These are phyloP conservation scores for Suaeda aralocaspica DNA, from an alignment of 148 eudicot genomes.

Conservation along the genomic window DNA sequence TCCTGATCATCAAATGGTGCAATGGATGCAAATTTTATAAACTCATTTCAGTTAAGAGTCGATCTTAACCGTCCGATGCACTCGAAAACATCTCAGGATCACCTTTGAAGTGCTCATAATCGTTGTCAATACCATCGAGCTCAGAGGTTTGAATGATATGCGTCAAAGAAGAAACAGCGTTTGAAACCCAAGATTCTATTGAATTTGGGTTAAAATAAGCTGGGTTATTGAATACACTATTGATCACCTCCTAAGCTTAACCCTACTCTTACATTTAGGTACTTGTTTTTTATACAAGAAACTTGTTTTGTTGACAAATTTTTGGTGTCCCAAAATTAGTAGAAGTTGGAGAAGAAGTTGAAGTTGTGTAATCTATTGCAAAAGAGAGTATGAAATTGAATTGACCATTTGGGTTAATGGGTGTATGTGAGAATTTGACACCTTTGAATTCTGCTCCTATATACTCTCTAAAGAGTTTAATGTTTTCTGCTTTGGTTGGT, in stretches of 20 bases:
- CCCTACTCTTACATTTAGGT: slow-evolving; percentile 40
- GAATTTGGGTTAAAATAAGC: slow-evolving; percentile 39
- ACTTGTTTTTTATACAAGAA: slow-evolving; percentile 25
- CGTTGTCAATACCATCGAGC: slow-evolving; percentile 47
- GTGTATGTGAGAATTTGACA: slow-evolving; percentile 47
- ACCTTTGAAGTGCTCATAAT: slow-evolving; percentile 46
- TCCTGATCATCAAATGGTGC: slow-evolving; percentile 40
- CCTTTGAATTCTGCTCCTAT: slow-evolving; percentile 49
- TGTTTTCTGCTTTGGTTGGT: slow-evolving; percentile 30
- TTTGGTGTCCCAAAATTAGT: slow-evolving; percentile 47
- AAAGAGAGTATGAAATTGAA: slow-evolving; percentile 56
- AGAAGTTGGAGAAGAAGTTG: slow-evolving; percentile 37
- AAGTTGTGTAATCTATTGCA: slow-evolving; percentile 55
- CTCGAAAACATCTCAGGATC: slow-evolving; percentile 33
- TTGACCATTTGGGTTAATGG: slow-evolving; percentile 45
- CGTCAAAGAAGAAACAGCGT: slow-evolving; percentile 38
- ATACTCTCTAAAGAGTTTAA: slow-evolving; percentile 50
- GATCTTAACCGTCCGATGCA: slow-evolving; percentile 45
- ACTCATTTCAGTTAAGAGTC: slow-evolving; percentile 29
- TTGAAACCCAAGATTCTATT: slow-evolving; percentile 43
- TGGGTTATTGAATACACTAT: slow-evolving; percentile 19
- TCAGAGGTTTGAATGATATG: slow-evolving; percentile 25
- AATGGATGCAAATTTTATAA: slow-evolving; percentile 40
- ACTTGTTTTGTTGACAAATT: slow-evolving; percentile 38
- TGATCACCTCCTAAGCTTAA: slow-evolving; percentile 49